phyloP scores from a whole-genome alignment of 441 rosid genomes.

The Adansonia rubrostipa region DNA sequence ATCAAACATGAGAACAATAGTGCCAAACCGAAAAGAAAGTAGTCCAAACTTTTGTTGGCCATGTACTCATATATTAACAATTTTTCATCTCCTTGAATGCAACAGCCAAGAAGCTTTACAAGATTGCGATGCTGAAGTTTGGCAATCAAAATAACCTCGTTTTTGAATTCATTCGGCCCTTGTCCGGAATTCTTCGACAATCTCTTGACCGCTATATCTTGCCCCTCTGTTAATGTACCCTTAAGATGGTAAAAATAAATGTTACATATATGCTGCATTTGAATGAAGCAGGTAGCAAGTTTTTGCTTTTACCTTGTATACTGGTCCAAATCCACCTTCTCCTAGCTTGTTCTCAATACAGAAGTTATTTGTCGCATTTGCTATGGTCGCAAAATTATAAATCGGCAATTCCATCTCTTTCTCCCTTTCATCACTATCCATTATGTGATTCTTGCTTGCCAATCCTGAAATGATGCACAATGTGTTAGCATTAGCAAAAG shows the following conservation, averaged over 20 bases:
- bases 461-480: too few species aligned
- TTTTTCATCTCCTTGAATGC: constrained; percentile 45
- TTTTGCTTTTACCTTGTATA: constrained; percentile 40
- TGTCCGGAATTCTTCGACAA: constrained; percentile 50
- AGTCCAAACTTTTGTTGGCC: constrained; percentile 51
- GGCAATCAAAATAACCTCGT: constrained; percentile 36
- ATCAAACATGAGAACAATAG: neutral
- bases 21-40: constrained; percentile 43
- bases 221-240: constrained; percentile 36
- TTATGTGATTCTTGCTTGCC: too few species aligned
- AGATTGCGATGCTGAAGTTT: constrained; percentile 58
- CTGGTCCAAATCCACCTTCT: constrained; percentile 47
- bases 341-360: constrained; percentile 30
- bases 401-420: constrained; percentile 32
- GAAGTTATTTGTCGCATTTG: constrained; percentile 39
- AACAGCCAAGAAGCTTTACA: constrained; percentile 49
- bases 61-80: constrained; percentile 50
- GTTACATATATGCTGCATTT: constrained; percentile 17
- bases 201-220: constrained; percentile 57
- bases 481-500: too few species aligned
- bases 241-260: neutral
- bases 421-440: neutral
- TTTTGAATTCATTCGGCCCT: constrained; percentile 51
- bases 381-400: constrained; percentile 27
- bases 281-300: too few species aligned